A percentile compares a stretch with the other conserved stretches of the same genome.
Evolutionary conservation across 495 filamentous ascomycete species (phyloP).

Genomic region (Terfezia boudieri): DNA sequence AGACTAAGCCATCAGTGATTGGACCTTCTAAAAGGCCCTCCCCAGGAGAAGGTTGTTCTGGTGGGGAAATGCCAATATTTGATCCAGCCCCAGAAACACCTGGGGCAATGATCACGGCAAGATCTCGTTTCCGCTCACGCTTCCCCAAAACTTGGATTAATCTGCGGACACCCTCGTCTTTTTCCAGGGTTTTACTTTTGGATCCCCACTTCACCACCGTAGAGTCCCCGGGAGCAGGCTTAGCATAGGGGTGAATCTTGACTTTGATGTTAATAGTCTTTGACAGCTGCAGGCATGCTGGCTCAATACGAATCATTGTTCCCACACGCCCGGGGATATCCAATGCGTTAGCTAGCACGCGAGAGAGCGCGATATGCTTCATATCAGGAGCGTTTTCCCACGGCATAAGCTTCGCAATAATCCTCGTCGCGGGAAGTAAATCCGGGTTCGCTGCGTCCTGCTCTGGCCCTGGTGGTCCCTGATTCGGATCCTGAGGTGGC

Average conservation of each 20-base stretch:
- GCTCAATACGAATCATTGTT: conserved; percentile 66
- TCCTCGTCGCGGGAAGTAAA: conserved; percentile 30
- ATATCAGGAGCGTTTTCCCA: conserved; percentile 80
- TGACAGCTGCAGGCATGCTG: conserved; percentile 37
- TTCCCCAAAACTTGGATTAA: conserved; percentile 18
- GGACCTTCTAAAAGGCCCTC: conserved; percentile 59
- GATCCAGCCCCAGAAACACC: neutral
- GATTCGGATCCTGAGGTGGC: conserved; percentile 36
- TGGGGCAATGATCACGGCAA: conserved; percentile 10
- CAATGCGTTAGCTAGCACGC: conserved; percentile 46
- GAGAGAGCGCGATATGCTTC: conserved; percentile 54
- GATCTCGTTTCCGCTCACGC: conserved; percentile 33
- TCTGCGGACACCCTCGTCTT: conserved; percentile 22
- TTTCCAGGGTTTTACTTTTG: conserved; percentile 42
- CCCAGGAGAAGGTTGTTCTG: conserved; percentile 12
- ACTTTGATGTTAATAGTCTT: conserved; percentile 32
- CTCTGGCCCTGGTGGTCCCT: conserved; percentile 15
- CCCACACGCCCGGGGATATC: conserved; percentile 52
- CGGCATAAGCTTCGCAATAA: conserved; percentile 48
- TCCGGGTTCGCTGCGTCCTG: conserved; percentile 7
- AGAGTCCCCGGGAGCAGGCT: conserved; percentile 27
- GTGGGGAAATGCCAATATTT: neutral
- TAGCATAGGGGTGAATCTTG: conserved; percentile 57
- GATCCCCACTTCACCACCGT: conserved; percentile 68
- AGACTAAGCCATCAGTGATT: conserved; percentile 64